Percentiles rank a stretch among this genome's conserved stretches.
phyloP scores from a whole-genome alignment of 768 basidiomycete genomes.

The Neoboletus brunneissimus region DNA sequence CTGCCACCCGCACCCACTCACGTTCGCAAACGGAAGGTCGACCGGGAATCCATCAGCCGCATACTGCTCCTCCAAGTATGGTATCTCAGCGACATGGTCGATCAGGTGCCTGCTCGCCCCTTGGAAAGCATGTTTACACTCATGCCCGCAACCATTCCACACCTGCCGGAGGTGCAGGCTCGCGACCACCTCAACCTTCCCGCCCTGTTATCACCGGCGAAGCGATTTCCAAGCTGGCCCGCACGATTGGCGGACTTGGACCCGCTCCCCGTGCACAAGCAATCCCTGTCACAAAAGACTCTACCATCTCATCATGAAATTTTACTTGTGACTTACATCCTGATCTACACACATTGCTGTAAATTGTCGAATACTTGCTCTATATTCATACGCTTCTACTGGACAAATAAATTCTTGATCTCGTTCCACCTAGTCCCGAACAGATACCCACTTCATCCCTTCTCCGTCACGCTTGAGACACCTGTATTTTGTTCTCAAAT shows the following conservation, averaged over 20 bases:
- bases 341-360: constrained; percentile 13
- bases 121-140: constrained; percentile 34
- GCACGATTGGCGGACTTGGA: constrained; percentile 50
- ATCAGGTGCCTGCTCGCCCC: constrained; percentile 45
- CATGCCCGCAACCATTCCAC: constrained; percentile 65
- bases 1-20: constrained; percentile 39
- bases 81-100: constrained; percentile 36
- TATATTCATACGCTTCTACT: constrained; percentile 14
- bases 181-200: constrained; percentile 42
- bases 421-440: constrained; percentile 14
- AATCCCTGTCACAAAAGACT: constrained; percentile 27
- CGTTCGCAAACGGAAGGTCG: constrained; percentile 60
- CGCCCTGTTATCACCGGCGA: constrained; percentile 75
- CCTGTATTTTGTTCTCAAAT: constrained; percentile 19
- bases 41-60: constrained; percentile 31
- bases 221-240: constrained; percentile 63
- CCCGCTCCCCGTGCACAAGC: constrained; percentile 24
- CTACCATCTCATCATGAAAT: constrained; percentile 25
- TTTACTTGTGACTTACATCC: constrained; percentile 1
- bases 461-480: constrained; percentile 15
- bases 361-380: constrained; percentile 10
- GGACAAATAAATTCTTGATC: constrained; percentile 17
- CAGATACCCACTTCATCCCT: constrained; percentile 24
- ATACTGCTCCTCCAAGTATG: constrained; percentile 23
- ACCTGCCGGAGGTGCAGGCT: constrained; percentile 38